A percentile compares a stretch with the other conserved stretches of the same genome.
These are phyloP conservation scores for Globisporangium sylvaticum DNA, from an alignment of 352 stramenopile species.

Conservation along the genomic window DNA sequence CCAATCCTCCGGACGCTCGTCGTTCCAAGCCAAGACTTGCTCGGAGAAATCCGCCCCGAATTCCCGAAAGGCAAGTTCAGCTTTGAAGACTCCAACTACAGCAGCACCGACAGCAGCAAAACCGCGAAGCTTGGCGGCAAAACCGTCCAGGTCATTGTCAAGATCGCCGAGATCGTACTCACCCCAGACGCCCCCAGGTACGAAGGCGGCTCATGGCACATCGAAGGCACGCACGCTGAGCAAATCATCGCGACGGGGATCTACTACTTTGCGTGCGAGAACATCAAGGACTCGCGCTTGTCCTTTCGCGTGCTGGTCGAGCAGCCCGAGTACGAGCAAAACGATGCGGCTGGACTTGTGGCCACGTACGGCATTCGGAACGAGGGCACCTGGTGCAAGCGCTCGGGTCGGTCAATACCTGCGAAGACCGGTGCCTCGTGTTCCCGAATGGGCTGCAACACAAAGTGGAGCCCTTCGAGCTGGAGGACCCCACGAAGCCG, in stretches of 20 bases:
- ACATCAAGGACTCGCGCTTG: constrained; percentile 36
- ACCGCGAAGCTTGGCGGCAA: not conserved
- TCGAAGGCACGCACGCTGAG: constrained; percentile 38
- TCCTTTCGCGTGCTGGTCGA: constrained; percentile 29
- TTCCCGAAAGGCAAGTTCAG: not conserved
- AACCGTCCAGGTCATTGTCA: constrained; percentile 29
- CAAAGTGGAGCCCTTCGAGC: constrained; percentile 40
- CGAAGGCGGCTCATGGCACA: constrained; percentile 39
- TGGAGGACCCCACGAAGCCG: constrained; percentile 24
- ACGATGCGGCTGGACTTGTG: constrained; percentile 20
- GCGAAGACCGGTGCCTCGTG: constrained; percentile 26
- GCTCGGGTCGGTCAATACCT: constrained; percentile 21
- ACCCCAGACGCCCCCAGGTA: constrained; percentile 38
- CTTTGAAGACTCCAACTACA: not conserved
- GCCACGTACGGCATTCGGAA: constrained; percentile 25
- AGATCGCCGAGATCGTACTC: constrained; percentile 48
- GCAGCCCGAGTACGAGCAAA: constrained; percentile 23
- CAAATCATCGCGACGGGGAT: constrained; percentile 40
- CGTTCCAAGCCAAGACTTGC: not conserved
- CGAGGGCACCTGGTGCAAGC: constrained; percentile 21
- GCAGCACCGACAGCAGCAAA: not conserved
- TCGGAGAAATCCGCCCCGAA: not conserved
- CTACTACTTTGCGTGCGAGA: constrained; percentile 48
- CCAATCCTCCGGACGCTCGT: not conserved
- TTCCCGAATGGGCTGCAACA: constrained; percentile 44